Conservation (phyloP, 768 basidiomycete species). For the Candolleomyces efflorescens region DNA sequence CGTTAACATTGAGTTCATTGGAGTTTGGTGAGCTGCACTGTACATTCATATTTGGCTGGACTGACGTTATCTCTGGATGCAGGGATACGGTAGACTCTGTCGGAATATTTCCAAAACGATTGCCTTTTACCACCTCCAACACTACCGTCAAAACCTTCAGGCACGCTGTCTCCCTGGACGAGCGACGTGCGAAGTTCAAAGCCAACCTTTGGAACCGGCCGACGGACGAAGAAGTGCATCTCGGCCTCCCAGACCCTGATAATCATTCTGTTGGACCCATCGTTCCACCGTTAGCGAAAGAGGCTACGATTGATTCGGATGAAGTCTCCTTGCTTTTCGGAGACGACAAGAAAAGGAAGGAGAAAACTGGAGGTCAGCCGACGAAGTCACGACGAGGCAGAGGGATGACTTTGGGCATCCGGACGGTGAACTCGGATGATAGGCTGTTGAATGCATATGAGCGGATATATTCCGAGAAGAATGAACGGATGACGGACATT, state of each 20-base stretch:
- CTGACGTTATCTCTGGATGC: neutral
- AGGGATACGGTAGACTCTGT: slow-evolving; percentile 72
- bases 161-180: slow-evolving; percentile 64
- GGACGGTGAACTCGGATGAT: slow-evolving; percentile 21
- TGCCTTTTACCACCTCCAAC: slow-evolving; percentile 57
- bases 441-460: slow-evolving; percentile 26
- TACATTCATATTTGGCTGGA: neutral
- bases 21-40: slow-evolving; percentile 40
- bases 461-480: slow-evolving; percentile 24
- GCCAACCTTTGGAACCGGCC: slow-evolving; percentile 46
- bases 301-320: neutral
- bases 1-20: slow-evolving; percentile 54
- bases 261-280: neutral
- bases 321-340: neutral
- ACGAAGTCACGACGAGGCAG: neutral
- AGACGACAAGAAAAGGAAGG: slow-evolving; percentile 5
- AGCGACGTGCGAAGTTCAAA: slow-evolving; percentile 57
- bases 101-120: slow-evolving; percentile 45
- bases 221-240: slow-evolving; percentile 19
- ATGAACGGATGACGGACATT: slow-evolving; percentile 30
- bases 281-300: neutral
- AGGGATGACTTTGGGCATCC: neutral
- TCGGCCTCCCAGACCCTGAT: slow-evolving; percentile 15
- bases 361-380: neutral
- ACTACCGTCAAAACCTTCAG: slow-evolving; percentile 54